Evolutionary conservation across 768 basidiomycete genomes (phyloP), one percentile per base, ranked within the genome.

Genomic region (Thelephora aurantiotincta): DNA sequence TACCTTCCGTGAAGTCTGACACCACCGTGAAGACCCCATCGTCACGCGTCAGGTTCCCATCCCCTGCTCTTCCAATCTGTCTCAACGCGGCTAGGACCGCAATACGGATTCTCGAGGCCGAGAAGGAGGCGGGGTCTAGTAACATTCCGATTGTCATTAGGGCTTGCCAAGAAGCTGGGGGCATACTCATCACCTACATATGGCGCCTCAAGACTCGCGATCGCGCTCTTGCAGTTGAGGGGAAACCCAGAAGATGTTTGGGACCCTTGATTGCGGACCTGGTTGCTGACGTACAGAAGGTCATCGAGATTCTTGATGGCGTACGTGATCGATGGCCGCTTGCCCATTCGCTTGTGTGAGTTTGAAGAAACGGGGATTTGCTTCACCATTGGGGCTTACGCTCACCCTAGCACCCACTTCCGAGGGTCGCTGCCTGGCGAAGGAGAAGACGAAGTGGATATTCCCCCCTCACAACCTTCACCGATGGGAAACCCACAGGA

Each of bases 31-130:
- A 30, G 26, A 30, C 26, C 26, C 26, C 26, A 9, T 30, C 26
- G 4, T 30, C 26, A 9, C 26, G 26, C 26, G 26, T 30, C 26
- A 30, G 26, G 26, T 30, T 30, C 26, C 66, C 72, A 2, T 77
- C 79, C 57, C 82, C 81, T 9, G 84, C 80, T 0, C 67, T 84
- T 18, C 79, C 82, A 0, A 86, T 83, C 47, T 87, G 81, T 60
- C 75, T 66, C 41, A 74, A 75, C 46, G 78, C 82, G 11, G 77
- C 78, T 5, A 72, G 72, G 43, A 70, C 78, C 1, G 76, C 73
- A 43, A 72, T 75, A 5, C 72, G 71, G 47, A 78, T 89, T 36
- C 57, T 82, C 44, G 72, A 78, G 14, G 14, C 12, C 14, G 18
- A 41, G 38, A 16, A 11, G 22, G 14, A 16, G 16, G 38, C 38